Evolutionary conservation across 2,329 filamentous ascomycete genomes (phyloP).

Genomic region (Neofusicoccum kwambonambiense): DNA sequence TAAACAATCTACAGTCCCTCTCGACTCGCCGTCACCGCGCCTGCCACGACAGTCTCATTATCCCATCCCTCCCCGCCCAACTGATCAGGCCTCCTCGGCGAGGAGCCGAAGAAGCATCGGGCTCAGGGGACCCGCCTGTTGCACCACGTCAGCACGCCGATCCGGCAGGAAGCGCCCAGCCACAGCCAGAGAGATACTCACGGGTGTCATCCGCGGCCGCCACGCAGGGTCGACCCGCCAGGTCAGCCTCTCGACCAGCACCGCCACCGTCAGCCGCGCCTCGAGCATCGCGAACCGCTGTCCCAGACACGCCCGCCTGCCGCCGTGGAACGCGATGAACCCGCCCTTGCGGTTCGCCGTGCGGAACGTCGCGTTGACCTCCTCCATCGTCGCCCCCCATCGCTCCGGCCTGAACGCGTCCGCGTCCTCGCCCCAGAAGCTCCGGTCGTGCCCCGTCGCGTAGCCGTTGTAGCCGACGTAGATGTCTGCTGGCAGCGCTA

Average conservation of each 20-base stretch:
- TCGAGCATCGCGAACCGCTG: constrained; percentile 43
- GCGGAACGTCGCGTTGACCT: constrained; percentile 38
- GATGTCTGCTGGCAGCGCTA: constrained; percentile 25
- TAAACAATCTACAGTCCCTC: neutral
- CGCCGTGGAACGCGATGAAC: constrained; percentile 46
- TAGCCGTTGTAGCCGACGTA: constrained; percentile 32
- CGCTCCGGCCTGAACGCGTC: constrained; percentile 41
- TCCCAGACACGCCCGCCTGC: constrained; percentile 42
- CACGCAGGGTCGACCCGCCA: constrained; percentile 36
- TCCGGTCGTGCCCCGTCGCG: constrained; percentile 27
- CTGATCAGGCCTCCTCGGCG: neutral
- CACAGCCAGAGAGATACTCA: constrained; percentile 22
- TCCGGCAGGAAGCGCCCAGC: neutral
- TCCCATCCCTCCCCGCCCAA: neutral
- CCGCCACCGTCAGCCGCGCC: constrained; percentile 35
- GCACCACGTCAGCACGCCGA: neutral
- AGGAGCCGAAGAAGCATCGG: constrained; percentile 5
- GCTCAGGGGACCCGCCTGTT: constrained; percentile 4
- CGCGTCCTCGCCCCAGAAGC: constrained; percentile 30
- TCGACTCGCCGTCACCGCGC: too few relatives aligned
- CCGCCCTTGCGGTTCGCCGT: constrained; percentile 37
- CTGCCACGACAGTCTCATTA: neutral
- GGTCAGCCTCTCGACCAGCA: constrained; percentile 28
- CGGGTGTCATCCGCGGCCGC: constrained; percentile 35
- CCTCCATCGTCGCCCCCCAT: constrained; percentile 38